phyloP scores from a whole-genome alignment of 2,329 filamentous ascomycete species.

The Herpotrichia juniperi region DNA sequence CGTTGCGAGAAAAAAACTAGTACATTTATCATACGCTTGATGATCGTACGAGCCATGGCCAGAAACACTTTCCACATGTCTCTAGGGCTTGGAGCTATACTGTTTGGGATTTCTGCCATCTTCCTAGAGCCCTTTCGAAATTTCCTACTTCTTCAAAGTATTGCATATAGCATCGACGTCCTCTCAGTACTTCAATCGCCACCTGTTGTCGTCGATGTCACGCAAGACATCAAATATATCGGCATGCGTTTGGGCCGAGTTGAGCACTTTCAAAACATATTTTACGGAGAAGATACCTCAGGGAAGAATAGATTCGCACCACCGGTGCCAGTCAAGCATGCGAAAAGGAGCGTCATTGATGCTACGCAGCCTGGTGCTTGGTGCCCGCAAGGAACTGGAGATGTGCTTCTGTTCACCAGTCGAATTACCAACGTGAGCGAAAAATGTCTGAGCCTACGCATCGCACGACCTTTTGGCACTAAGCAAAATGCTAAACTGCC shows the following conservation, averaged over 20 bases:
- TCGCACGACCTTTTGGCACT: slow-evolving; percentile 1
- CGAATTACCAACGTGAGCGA: slow-evolving; percentile 4
- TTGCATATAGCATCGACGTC: neutral
- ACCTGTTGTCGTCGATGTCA: neutral
- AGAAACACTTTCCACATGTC: neutral
- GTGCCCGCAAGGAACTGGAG: slow-evolving; percentile 7
- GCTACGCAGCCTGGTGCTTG: slow-evolving; percentile 6
- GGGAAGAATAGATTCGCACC: slow-evolving; percentile 5
- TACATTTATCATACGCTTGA: too few relatives aligned
- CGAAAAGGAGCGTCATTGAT: slow-evolving; percentile 1
- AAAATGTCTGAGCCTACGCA: slow-evolving; percentile 5
- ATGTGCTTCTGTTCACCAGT: slow-evolving; percentile 6
- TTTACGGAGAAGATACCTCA: slow-evolving; percentile 6
- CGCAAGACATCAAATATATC: neutral
- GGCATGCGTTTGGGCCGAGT: neutral
- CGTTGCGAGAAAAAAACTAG: too few relatives aligned
- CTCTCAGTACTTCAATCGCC: neutral
- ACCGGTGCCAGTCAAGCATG: neutral
- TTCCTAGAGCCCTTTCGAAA: neutral
- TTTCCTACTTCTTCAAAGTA: neutral
- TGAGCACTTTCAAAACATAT: slow-evolving; percentile 7
- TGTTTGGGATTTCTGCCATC: neutral
- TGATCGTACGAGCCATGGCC: neutral
- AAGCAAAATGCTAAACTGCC: slow-evolving; percentile 4
- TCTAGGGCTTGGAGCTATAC: neutral